These are phyloP conservation scores for Phyllosticta citriasiana DNA, from an alignment of 2,329 filamentous ascomycete species.

Conservation along the genomic window DNA sequence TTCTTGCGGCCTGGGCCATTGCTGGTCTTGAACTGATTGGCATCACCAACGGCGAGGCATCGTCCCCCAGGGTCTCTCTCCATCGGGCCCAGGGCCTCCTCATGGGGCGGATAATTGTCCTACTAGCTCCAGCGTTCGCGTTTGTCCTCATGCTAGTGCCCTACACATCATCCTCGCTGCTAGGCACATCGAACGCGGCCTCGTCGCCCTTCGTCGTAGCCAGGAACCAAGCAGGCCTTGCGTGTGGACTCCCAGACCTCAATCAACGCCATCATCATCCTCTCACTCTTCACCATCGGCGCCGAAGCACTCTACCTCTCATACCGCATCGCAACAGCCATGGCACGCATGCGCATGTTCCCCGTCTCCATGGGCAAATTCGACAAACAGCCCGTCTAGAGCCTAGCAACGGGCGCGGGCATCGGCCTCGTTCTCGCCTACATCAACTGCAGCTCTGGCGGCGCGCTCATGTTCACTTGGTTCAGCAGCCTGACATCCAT, in stretches of 20 bases:
- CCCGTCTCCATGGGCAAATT: background rate
- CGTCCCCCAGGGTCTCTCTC: background rate
- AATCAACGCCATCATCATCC: background rate
- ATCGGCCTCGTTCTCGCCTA: background rate
- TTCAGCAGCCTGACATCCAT: background rate
- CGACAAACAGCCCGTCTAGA: background rate
- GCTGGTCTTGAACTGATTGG: background rate
- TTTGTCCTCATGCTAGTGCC: background rate
- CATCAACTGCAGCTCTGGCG: background rate
- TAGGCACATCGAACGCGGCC: background rate
- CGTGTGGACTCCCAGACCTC: background rate
- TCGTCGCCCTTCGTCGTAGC: background rate
- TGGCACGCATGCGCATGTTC: background rate
- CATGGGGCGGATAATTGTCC: background rate
- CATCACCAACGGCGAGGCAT: background rate
- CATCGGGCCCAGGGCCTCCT: background rate
- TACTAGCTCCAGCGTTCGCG: background rate
- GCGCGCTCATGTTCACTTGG: background rate
- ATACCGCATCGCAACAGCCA: background rate
- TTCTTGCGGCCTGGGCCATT: background rate
- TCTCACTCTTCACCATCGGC: background rate
- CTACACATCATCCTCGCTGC: background rate
- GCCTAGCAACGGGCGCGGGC: background rate
- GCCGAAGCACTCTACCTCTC: background rate
- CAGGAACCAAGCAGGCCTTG: background rate